These are phyloP conservation scores for Apiospora arundinis DNA, from an alignment of 2,329 filamentous ascomycete genomes.

Conservation along the genomic window DNA sequence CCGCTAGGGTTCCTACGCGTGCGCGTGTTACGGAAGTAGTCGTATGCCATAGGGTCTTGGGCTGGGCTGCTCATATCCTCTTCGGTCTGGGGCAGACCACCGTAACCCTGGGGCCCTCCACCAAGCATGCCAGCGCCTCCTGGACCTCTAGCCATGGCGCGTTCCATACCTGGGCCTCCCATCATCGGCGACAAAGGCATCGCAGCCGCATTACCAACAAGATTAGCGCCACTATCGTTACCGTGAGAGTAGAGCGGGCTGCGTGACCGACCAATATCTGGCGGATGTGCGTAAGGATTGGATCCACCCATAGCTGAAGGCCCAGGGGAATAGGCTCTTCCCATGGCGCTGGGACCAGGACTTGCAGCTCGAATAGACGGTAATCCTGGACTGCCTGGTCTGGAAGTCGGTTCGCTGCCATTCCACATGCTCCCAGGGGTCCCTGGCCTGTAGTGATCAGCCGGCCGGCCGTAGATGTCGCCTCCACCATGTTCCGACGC, in stretches of 20 bases:
- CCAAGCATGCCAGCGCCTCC: constrained; percentile 56
- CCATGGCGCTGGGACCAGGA: constrained; percentile 30
- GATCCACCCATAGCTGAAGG: constrained; percentile 33
- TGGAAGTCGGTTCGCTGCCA: constrained; percentile 50
- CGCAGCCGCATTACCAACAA: constrained; percentile 59
- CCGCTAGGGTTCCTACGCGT: constrained; percentile 23
- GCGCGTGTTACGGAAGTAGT: constrained; percentile 56
- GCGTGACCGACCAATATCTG: constrained; percentile 42
- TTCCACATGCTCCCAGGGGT: constrained; percentile 63
- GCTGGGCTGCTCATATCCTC: constrained; percentile 42
- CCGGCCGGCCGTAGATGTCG: constrained; percentile 65
- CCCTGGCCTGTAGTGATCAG: constrained; percentile 65
- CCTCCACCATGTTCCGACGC: constrained; percentile 85
- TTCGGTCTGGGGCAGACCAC: constrained; percentile 62
- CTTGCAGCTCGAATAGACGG: constrained; percentile 36
- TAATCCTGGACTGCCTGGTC: constrained; percentile 57
- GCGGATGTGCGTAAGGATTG: constrained; percentile 36
- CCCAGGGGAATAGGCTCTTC: constrained; percentile 33
- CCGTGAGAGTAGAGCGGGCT: constrained; percentile 57
- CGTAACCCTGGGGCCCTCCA: constrained; percentile 65
- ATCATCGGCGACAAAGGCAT: constrained; percentile 51
- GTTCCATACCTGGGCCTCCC: constrained; percentile 43
- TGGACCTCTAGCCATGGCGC: constrained; percentile 32
- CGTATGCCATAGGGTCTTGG: constrained; percentile 57
- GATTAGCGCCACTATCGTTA: constrained; percentile 60